Conservation (phyloP, 345 rosid species). For the Hibiscus tridactylites region DNA sequence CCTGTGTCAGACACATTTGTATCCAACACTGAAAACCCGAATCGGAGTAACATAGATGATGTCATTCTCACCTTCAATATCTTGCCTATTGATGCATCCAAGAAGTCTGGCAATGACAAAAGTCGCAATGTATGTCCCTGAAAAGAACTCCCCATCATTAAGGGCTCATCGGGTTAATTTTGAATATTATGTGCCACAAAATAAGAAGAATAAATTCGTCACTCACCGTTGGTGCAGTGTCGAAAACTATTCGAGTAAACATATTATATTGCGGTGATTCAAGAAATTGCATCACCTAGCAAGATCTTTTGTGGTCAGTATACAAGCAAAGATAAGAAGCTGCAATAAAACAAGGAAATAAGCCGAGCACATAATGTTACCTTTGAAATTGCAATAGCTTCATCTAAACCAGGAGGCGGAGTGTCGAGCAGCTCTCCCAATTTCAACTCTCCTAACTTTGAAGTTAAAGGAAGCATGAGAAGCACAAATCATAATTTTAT, state of each 20-base stretch:
- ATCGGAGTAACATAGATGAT: background rate
- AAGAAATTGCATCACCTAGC: conserved; percentile 93
- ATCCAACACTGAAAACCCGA: background rate
- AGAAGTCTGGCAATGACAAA: conserved; percentile 87
- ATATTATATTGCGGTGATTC: conserved; percentile 79
- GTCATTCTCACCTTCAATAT: conserved; percentile 61
- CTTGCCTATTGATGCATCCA: conserved; percentile 96
- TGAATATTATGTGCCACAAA: conserved; percentile 1
- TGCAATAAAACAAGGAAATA: conserved; percentile 1
- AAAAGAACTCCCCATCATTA: conserved; percentile 11
- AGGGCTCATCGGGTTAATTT: background rate
- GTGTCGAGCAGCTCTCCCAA: conserved; percentile 77
- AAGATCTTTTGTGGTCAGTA: conserved; percentile 18
- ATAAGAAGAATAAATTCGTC: background rate
- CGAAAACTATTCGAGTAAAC: conserved; percentile 93
- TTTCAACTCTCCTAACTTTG: conserved; percentile 83
- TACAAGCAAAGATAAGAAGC: conserved; percentile 8
- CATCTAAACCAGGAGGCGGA: conserved; percentile 99
- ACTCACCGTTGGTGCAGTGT: conserved; percentile 96
- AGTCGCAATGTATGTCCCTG: conserved; percentile 93
- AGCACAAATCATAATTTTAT: background rate
- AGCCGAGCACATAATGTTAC: conserved; percentile 25
- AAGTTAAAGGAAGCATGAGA: conserved; percentile 10
- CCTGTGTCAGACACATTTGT: background rate
- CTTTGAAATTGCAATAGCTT: conserved; percentile 97